Percentiles rank a stretch among this genome's conserved stretches.
These are phyloP conservation scores for Backusella psychrophila DNA, from an alignment of 192 early-diverging fungal species.

Conservation along the genomic window DNA sequence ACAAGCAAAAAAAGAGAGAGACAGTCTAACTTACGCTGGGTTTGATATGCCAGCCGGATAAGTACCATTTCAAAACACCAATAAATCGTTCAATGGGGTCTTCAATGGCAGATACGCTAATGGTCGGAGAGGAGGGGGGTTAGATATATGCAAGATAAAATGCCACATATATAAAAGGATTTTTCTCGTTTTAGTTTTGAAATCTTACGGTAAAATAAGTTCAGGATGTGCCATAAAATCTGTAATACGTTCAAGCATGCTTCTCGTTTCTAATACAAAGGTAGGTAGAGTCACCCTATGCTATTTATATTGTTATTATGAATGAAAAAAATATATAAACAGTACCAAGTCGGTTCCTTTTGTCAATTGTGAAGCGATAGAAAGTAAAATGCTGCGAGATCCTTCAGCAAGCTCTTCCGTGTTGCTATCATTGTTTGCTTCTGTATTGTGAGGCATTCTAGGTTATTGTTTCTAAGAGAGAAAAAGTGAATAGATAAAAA, in stretches of 20 bases:
- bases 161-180: too few relatives aligned
- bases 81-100: conserved; percentile 82
- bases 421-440: conserved; percentile 1
- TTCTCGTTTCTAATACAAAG: conserved; percentile 93
- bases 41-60: conserved; percentile 93
- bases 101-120: conserved; percentile 43
- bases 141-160: too few relatives aligned
- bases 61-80: conserved; percentile 80
- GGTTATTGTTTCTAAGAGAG: background rate
- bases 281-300: conserved; percentile 92
- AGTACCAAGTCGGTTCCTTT: conserved; percentile 82
- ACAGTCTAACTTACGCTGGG: conserved; percentile 62
- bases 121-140: background rate
- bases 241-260: conserved; percentile 95
- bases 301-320: background rate
- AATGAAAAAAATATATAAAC: background rate
- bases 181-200: background rate
- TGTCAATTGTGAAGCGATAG: conserved; percentile 84
- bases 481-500: background rate
- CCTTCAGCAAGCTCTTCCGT: conserved; percentile 82
- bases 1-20: background rate
- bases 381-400: conserved; percentile 79
- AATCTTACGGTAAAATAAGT: conserved; percentile 67
- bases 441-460: conserved; percentile 1
- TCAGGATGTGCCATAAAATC: conserved; percentile 96